Conservation (phyloP, 345 rosid genomes). For the Moringa oleifera region DNA sequence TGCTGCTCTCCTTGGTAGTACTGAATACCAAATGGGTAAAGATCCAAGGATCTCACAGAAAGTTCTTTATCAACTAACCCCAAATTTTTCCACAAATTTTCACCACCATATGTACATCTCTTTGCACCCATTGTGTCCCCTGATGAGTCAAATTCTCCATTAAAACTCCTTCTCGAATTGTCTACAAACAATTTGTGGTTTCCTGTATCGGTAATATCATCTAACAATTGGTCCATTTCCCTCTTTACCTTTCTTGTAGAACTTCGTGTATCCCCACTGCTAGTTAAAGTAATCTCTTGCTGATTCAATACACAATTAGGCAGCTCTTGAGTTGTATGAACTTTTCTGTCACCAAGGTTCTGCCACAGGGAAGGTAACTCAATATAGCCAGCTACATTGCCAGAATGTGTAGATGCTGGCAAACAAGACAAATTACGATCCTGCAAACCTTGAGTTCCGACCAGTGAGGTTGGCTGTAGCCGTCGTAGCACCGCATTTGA, state of each 20-base stretch:
- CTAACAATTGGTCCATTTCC: conserved; percentile 19
- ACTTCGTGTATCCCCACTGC: conserved; percentile 22
- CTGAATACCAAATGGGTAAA: conserved; percentile 24
- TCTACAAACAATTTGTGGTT: conserved; percentile 22
- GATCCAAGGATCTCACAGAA: conserved; percentile 19
- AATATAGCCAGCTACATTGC: conserved; percentile 21
- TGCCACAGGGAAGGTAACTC: conserved; percentile 22
- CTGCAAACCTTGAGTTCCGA: conserved; percentile 21
- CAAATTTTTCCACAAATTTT: conserved; percentile 23
- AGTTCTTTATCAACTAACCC: conserved; percentile 23
- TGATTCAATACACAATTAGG: conserved; percentile 31
- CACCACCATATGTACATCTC: conserved; percentile 24
- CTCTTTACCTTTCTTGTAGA: conserved; percentile 22
- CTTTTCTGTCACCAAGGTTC: conserved; percentile 22
- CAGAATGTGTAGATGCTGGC: conserved; percentile 22
- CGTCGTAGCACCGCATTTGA: conserved; percentile 25
- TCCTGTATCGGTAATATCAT: conserved; percentile 21
- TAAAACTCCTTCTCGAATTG: conserved; percentile 17
- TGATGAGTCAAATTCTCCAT: conserved; percentile 19
- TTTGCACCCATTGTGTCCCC: conserved; percentile 19
- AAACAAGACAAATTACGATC: conserved; percentile 22
- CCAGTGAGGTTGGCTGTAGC: conserved; percentile 15
- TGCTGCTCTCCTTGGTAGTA: conserved; percentile 22
- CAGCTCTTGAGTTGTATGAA: conserved; percentile 23
- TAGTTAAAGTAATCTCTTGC: conserved; percentile 25